Evolutionary conservation across 805 yeast genomes (phyloP), one percentile per base, ranked within the genome.

Genomic region (Metschnikowia kofuensis): DNA sequence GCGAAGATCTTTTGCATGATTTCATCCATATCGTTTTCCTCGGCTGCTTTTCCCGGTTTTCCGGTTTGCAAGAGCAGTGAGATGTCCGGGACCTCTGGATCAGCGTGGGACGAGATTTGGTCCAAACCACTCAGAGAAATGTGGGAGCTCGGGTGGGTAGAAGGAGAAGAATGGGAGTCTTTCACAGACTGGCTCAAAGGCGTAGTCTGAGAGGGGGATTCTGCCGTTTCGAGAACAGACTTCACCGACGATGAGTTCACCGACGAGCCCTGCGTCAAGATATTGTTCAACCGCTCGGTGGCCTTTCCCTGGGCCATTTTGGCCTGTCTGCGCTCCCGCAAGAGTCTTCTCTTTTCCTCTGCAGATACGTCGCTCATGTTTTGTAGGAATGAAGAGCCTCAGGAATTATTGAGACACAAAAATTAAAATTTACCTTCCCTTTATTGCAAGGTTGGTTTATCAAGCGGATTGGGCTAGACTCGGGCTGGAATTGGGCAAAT

Each of bases 301-400:
- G 83, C 85, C 40, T 76, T 77, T 4, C 84, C 84, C 53, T 75
- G 72, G 44, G 71, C 66, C 71, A 84, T 74, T 61, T 82, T 83
- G 52, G 85, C 83, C 39, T 79, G 83, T 60, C 89, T 75, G 60
- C 86, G 75, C 59, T 84, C 87, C 49, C 87, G 73, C 40, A 84
- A 64, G 21, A 82, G 56, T 46, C 71, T 70, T 58, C 82, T 78
- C 65, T 77, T 82, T 54, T 83, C 88, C 37, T 81, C 83, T 7
- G 80, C 83, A 32, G 75, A 65, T 29, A 78, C 30, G 34, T 66
- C 73, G 44, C 75, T 64, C 81, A 77, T 76, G 10, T 12, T 28
- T 15, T 37, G 16, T 3, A 13, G 34, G 13, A 13, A 11, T 31
- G 34, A 13, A 4, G 6, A 31, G 34, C 13, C 5, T 31, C 6